Base-by-base conservation (phyloP, 805 yeast genomes). In the Lachancea lanzarotensis region DNA sequence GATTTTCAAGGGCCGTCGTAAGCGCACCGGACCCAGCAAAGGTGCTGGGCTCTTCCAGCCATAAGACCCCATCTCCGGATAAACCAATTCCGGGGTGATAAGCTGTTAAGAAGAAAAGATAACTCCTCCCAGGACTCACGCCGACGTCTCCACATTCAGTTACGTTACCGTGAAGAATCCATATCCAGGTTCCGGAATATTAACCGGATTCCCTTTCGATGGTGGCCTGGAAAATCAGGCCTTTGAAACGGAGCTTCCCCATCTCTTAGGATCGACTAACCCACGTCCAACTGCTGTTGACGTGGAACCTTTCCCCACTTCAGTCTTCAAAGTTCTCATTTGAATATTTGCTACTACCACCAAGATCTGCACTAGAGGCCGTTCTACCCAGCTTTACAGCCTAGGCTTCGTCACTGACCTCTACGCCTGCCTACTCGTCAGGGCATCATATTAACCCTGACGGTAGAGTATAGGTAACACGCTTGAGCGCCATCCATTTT, bases 171-270 rank as follows among this genome's bases (percentile, higher is more conserved):
- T 65, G 66, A 55, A 57, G 64, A 62, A 55, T 66, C 68, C 69
- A 62, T 63, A 64, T 66, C 68, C 67, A 65, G 65, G 70, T 66
- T 62, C 69, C 63, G 68, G 69, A 66, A 65, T 65, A 51, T 65
- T 65, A 66, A 66, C 70, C 69, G 66, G 69, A 63, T 66, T 65
- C 70, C 70, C 68, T 66, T 66, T 64, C 68, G 69, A 57, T 56
- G 65, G 66, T 52, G 62, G 59, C 57, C 58, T 56, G 60, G 55
- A 57, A 57, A 65, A 59, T 61, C 63, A 55, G 56, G 51, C 59
- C 63, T 59, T 62, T 62, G 59, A 59, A 59, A 62, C 67, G 65
- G 67, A 61, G 63, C 63, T 65, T 60, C 65, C 67, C 67, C 63
- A 62, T 62, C 64, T 56, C 68, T 65, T 63, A 65, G 67, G 68